These are phyloP conservation scores for Hymenoscyphus occultus DNA, from an alignment of 2,329 filamentous ascomycete species.

Conservation along the genomic window DNA sequence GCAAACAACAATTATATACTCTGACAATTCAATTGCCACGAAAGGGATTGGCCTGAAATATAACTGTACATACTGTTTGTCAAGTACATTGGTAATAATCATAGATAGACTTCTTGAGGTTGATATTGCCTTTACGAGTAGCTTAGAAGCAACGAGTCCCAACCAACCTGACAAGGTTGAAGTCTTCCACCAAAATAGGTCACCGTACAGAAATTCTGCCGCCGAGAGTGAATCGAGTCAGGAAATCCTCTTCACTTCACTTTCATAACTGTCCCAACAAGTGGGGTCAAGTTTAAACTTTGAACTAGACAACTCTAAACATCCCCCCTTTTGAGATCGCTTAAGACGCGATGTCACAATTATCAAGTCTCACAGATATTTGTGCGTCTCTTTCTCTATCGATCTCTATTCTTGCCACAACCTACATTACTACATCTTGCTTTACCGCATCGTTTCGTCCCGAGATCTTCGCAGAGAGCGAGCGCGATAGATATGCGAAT, in stretches of 20 bases:
- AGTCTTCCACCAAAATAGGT: neutral
- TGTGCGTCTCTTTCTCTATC: conserved; percentile 3
- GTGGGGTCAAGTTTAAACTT: neutral
- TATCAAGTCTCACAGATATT: neutral
- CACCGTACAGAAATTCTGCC: neutral
- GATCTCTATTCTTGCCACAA: conserved; percentile 3
- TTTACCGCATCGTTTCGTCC: conserved; percentile 6
- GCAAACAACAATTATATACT: neutral
- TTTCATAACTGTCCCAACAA: neutral
- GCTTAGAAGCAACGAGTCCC: neutral
- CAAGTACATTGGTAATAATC: neutral
- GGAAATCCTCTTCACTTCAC: neutral
- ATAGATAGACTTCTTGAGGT: neutral
- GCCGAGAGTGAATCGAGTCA: neutral
- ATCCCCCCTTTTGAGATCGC: neutral
- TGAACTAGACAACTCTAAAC: neutral
- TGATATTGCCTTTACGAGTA: no score
- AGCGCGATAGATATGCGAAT: conserved; percentile 1
- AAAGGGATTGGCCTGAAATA: neutral
- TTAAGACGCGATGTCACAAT: conserved; percentile 7
- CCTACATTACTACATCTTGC: conserved; percentile 8
- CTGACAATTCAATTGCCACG: neutral
- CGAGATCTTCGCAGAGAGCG: neutral
- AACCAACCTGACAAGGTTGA: neutral
- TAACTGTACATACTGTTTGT: neutral